phyloP scores from a whole-genome alignment of 768 basidiomycete genomes.

The Amanita fuliginea region DNA sequence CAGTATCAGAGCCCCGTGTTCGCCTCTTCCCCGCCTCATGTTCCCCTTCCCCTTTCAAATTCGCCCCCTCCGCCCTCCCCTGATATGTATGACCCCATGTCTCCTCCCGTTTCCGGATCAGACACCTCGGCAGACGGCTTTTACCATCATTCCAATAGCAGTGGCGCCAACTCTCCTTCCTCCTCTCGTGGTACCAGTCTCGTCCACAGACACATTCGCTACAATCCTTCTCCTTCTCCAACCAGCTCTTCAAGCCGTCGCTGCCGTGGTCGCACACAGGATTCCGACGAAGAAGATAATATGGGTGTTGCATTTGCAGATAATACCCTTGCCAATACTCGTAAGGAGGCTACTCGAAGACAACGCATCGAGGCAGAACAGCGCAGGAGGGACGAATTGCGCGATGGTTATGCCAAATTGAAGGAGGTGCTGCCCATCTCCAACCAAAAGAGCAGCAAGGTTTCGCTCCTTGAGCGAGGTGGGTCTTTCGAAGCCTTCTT shows the following conservation, averaged over 20 bases:
- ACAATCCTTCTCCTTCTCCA: constrained; percentile 77
- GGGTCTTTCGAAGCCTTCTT: constrained; percentile 13
- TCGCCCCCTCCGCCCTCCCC: constrained; percentile 72
- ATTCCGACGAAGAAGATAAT: constrained; percentile 65
- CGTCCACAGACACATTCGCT: constrained; percentile 65
- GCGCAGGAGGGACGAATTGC: constrained; percentile 76
- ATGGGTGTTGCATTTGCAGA: constrained; percentile 63
- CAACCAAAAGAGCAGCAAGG: constrained; percentile 88
- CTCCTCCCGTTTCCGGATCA: constrained; percentile 81
- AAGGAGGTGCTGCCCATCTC: constrained; percentile 81
- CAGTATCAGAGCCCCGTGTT: constrained; percentile 57
- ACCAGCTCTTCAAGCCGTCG: constrained; percentile 62
- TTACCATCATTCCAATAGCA: constrained; percentile 72
- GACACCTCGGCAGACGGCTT: constrained; percentile 79
- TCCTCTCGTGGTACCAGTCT: constrained; percentile 68
- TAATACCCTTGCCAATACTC: constrained; percentile 61
- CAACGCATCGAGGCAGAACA: constrained; percentile 90
- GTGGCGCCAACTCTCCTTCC: constrained; percentile 67
- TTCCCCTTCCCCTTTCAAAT: constrained; percentile 47
- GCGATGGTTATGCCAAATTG: constrained; percentile 82
- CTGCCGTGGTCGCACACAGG: constrained; percentile 61
- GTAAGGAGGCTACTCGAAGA: constrained; percentile 76
- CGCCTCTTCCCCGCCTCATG: constrained; percentile 55
- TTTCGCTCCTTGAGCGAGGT: constrained; percentile 84
- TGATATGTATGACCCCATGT: constrained; percentile 76